Evolutionary conservation across 352 stramenopile genomes (phyloP), one percentile per base, ranked within the genome.

Genomic region (Aphanomyces invadans): DNA sequence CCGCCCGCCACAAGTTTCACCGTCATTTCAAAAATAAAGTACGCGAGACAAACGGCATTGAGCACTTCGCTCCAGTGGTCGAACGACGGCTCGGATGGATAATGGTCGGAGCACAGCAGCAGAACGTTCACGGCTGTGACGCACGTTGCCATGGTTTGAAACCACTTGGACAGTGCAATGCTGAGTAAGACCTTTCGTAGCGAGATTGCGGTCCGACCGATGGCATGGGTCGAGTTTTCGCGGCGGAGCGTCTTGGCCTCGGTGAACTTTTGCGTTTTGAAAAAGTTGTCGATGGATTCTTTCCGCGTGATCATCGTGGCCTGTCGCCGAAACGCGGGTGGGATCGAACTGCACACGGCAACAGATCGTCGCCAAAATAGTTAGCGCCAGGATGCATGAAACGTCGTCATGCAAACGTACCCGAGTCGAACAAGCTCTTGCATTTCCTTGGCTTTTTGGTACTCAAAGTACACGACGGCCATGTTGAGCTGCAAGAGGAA

Each of bases 1-100:
- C 91, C 91, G 2, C 97, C 75, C 1, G 83, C 89, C n/a, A 88
- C 61, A 0, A 95, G 10, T 38, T 97, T 97, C 56, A 97, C 67
- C 0, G 88, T 25, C 76, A 90, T 90, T 45, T 93, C 86, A 9
- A 80, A 32, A 0, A 89, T 66, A 57, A 95, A 93, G 0, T 92
- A 68, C 21, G 79, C 83, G 0, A 86, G 90, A 3, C 90, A 77
- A 0, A 46, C 77, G 54, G 93, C 92, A 55, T 95, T 92, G 54
- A 87, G 59, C 21, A 90, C 80, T 60, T 93, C 84, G 2, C 92
- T 62, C 44, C 86, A 67, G 9, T 75, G 65, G 55, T 83, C 73
- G 29, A 87, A 78, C 26, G 70, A 28, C 0, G 65, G 29, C 0
- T 76, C 75, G 78, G 95, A 95, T 0, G 75, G 76, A 68, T 97